Base-by-base conservation (phyloP, 306 rosid genomes). In the Erythrophleum fordii region DNA sequence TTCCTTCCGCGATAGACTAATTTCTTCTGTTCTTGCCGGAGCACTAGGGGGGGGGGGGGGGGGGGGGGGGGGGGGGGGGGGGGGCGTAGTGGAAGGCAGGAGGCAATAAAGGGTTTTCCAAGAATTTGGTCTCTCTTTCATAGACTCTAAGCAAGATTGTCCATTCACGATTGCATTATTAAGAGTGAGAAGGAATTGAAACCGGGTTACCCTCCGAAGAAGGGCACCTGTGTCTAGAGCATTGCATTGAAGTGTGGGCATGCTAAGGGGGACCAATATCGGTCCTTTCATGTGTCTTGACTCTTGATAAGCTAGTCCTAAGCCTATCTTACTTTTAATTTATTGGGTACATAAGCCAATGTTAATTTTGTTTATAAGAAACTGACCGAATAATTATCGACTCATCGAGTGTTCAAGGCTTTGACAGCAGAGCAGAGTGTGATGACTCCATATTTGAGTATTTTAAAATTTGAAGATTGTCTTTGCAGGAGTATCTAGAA, bases 101-200 rank as follows among this genome's bases (percentile, higher is more conserved):
- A 73, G 48, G 59, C 71, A 73, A 73, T 26, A 22, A 52, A 76
- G 69, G 67, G 72, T 70, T 45, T 77, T 1, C 73, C 56, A 37
- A 58, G 74, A 81, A 67, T 74, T 72, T 75, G 42, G 29, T 48
- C 80, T 72, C 51, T 79, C 72, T 22, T 62, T 11, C 49, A 5
- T 5, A 16, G 68, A 29, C 68, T 12, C 66, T 12, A 68, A 31
- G 76, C 82, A 78, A 68, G 49, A 59, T 73, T 73, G 80, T 81
- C 82, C 59, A 73, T 77, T 68, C 45, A 35, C 81, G 60, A 52
- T 5, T 81, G 76, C 69, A 78, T 75, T 70, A 82, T 82, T 75
- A 44, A 64, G 75, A 58, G 79, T 77, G 14, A 48, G 65, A 68
- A 58, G 49, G 58, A 78, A 78, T 49, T 73, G 48, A 78, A 81